phyloP scores from a whole-genome alignment of 2,329 filamentous ascomycete species.

The Claviceps spartinae region DNA sequence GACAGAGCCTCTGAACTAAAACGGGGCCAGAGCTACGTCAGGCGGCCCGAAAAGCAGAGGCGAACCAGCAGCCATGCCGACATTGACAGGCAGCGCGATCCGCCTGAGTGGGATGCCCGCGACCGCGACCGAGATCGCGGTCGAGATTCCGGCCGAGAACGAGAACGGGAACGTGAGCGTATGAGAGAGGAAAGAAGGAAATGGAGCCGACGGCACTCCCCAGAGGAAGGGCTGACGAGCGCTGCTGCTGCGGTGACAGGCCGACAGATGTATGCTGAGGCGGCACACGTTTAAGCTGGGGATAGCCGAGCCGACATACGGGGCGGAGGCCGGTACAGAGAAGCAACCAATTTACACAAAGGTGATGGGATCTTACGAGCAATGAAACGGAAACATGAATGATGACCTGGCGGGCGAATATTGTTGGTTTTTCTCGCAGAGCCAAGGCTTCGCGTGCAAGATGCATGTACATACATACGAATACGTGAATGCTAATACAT shows the following conservation, averaged over 20 bases:
- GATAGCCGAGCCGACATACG: neutral
- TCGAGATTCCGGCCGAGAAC: slow-evolving; percentile 19
- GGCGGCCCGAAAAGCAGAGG: slow-evolving; percentile 27
- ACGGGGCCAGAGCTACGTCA: slow-evolving; percentile 21
- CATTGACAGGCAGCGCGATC: slow-evolving; percentile 27
- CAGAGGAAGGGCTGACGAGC: slow-evolving; percentile 17
- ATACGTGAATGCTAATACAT: too few species aligned
- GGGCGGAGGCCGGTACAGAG: too few species aligned
- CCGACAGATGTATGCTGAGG: slow-evolving; percentile 18
- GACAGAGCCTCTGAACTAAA: slow-evolving; percentile 18
- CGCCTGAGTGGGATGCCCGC: slow-evolving; percentile 18
- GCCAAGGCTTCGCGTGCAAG: too few species aligned
- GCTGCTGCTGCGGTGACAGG: slow-evolving; percentile 21
- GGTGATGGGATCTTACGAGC: too few species aligned
- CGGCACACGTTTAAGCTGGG: slow-evolving; percentile 15
- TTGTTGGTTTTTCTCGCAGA: too few species aligned
- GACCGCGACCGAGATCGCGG: slow-evolving; percentile 8
- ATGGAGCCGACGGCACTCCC: slow-evolving; percentile 20
- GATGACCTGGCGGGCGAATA: neutral
- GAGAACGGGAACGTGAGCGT: slow-evolving; percentile 17
- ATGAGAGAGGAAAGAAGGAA: slow-evolving; percentile 22
- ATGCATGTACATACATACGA: too few species aligned
- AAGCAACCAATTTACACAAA: too few species aligned
- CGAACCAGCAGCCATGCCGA: slow-evolving; percentile 38
- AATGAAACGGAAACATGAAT: neutral